These are phyloP conservation scores for Trebouxia gelatinosa DNA, from an alignment of 163 green algal species.

Conservation along the genomic window DNA sequence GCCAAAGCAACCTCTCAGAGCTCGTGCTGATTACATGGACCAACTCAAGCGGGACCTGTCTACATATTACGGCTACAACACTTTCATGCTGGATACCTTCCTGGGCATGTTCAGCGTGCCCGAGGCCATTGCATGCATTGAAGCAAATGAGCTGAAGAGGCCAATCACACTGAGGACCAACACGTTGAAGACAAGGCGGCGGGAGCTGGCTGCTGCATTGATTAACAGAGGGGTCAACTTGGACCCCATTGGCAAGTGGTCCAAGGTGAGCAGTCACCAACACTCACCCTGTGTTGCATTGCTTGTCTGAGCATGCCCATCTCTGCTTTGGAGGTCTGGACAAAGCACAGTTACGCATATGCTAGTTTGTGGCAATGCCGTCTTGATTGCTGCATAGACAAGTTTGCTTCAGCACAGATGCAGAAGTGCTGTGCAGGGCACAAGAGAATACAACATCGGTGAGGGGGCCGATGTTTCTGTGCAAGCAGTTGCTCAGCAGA, in stretches of 20 bases:
- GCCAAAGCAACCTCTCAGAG: constrained; percentile 41
- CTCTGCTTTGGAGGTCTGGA: too few relatives aligned
- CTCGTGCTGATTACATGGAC: constrained; percentile 75
- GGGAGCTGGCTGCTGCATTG: constrained; percentile 91
- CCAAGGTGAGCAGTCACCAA: too few relatives aligned
- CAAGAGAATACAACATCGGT: constrained; percentile 73
- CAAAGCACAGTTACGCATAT: too few relatives aligned
- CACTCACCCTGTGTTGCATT: too few relatives aligned
- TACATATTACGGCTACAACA: constrained; percentile 96
- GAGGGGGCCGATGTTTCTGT: constrained; percentile 50
- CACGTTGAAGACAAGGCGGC: constrained; percentile 88
- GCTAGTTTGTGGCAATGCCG: too few relatives aligned
- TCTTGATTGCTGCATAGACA: too few relatives aligned
- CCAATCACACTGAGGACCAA: constrained; percentile 95
- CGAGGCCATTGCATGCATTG: constrained; percentile 80
- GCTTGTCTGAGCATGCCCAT: too few relatives aligned
- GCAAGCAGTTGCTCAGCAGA: constrained; percentile 35
- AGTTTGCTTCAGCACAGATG: too few relatives aligned
- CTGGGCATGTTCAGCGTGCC: constrained; percentile 74
- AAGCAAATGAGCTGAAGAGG: constrained; percentile 59
- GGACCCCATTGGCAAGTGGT: constrained; percentile 95
- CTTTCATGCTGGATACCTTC: constrained; percentile 88
- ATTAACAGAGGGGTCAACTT: constrained; percentile 98
- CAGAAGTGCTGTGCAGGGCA: constrained; percentile 64
- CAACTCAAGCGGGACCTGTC: constrained; percentile 82